phyloP scores from a whole-genome alignment of 139 green algal genomes.

The Chara braunii region DNA sequence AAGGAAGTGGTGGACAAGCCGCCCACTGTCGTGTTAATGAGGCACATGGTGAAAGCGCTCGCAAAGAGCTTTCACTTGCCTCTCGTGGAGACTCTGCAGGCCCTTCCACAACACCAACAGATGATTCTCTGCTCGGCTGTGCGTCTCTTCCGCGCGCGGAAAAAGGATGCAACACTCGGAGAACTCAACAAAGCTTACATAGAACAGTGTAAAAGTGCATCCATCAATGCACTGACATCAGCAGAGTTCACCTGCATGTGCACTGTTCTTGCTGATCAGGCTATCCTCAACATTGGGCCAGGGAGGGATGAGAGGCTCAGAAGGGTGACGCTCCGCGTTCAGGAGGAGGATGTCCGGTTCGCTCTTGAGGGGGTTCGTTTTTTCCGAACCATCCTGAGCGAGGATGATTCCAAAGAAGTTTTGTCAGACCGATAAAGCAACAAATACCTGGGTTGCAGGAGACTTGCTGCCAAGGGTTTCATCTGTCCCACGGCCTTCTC shows the following conservation, averaged over 20 bases:
- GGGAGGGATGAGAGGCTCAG: slow-evolving; percentile 13
- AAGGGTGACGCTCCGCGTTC: slow-evolving; percentile 10
- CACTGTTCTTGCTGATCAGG: slow-evolving; percentile 24
- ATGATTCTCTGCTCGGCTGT: slow-evolving; percentile 42
- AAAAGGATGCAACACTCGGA: slow-evolving; percentile 16
- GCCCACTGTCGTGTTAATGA: no score
- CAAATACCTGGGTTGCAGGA: no score
- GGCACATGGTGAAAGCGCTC: slow-evolving; percentile 37
- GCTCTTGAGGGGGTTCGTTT: slow-evolving; percentile 41
- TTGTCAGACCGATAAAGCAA: no score
- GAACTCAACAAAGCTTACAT: slow-evolving; percentile 27
- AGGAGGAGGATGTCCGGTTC: slow-evolving; percentile 36
- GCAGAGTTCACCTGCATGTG: slow-evolving; percentile 35
- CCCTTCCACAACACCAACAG: slow-evolving; percentile 41
- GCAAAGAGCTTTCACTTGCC: slow-evolving; percentile 19
- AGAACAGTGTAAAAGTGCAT: slow-evolving; percentile 20
- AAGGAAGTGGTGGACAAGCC: no score
- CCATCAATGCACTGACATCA: slow-evolving; percentile 7
- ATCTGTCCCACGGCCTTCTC: no score
- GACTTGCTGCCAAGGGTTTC: no score
- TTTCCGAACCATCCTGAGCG: no score
- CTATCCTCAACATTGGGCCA: neutral
- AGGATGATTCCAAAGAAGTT: no score
- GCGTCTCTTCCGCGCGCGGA: slow-evolving; percentile 7
- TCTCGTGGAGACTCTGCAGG: slow-evolving; percentile 32